These are phyloP conservation scores for Pythium dissotocum DNA, from an alignment of 352 stramenopile genomes.

Conservation along the genomic window DNA sequence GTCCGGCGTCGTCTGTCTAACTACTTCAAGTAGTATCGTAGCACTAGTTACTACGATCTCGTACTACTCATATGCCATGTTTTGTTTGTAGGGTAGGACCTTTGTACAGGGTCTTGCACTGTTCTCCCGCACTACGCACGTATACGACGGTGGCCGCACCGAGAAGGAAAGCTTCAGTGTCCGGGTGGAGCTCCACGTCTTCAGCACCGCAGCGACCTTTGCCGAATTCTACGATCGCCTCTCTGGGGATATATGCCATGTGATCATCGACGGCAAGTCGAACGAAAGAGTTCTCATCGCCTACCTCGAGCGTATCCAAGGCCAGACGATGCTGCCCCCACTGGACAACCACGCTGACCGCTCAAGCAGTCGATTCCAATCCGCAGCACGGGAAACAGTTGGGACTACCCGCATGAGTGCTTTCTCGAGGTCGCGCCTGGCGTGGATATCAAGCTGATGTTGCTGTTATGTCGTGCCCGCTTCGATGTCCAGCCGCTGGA, in stretches of 20 bases:
- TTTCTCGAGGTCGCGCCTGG: slow-evolving; percentile 13
- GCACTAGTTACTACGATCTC: too few species aligned
- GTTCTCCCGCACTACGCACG: too few species aligned
- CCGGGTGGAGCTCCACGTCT: neutral
- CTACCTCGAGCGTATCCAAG: slow-evolving; percentile 5
- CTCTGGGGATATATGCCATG: neutral
- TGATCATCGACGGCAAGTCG: slow-evolving; percentile 3
- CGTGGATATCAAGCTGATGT: slow-evolving; percentile 21
- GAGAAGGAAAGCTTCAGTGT: slow-evolving; percentile 8
- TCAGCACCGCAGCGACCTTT: neutral
- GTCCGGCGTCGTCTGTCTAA: too few species aligned
- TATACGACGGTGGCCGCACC: slow-evolving; percentile 1
- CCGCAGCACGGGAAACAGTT: neutral
- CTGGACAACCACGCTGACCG: neutral
- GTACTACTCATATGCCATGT: too few species aligned
- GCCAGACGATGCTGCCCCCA: neutral
- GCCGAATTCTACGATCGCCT: slow-evolving; percentile 12
- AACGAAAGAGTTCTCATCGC: slow-evolving; percentile 7
- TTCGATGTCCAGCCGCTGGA: slow-evolving; percentile 5
- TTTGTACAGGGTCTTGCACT: too few species aligned
- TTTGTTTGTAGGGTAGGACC: too few species aligned
- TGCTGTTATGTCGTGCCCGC: slow-evolving; percentile 13
- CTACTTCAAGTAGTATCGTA: too few species aligned
- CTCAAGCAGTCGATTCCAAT: neutral
- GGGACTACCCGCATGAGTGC: neutral